A percentile compares a stretch with the other conserved stretches of the same genome.
Evolutionary conservation across 2,329 filamentous ascomycete genomes (phyloP).

Genomic region (Exophiala sp.): DNA sequence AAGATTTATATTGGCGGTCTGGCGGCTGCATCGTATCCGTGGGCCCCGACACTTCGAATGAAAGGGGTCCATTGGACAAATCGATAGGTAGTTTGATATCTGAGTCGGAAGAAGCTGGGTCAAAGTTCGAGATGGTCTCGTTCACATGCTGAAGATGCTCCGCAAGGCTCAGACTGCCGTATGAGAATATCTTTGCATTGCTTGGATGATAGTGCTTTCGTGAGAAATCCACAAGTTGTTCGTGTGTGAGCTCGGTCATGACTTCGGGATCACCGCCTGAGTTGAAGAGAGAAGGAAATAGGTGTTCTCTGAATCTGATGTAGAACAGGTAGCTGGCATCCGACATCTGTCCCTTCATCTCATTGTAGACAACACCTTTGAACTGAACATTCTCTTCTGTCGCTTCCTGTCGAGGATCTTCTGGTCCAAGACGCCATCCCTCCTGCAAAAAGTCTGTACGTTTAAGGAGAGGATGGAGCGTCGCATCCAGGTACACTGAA

Average conservation of each 20-base stretch:
- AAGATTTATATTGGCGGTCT: slow-evolving; percentile 89
- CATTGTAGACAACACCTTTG: slow-evolving; percentile 98
- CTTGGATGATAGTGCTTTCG: slow-evolving; percentile 93
- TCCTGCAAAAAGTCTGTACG: slow-evolving; percentile 92
- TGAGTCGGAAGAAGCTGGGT: slow-evolving; percentile 64
- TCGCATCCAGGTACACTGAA: slow-evolving; percentile 94
- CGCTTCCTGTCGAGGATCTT: slow-evolving; percentile 64
- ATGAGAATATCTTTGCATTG: slow-evolving; percentile 93
- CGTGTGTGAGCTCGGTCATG: slow-evolving; percentile 91
- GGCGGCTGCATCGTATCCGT: slow-evolving; percentile 80
- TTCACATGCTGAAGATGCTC: slow-evolving; percentile 79
- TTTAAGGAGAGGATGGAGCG: slow-evolving; percentile 83
- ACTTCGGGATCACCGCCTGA: slow-evolving; percentile 94
- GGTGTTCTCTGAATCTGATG: slow-evolving; percentile 89
- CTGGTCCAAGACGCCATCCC: slow-evolving; percentile 92
- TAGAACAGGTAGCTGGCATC: slow-evolving; percentile 96
- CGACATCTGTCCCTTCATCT: slow-evolving; percentile 99
- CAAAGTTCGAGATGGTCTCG: slow-evolving; percentile 68
- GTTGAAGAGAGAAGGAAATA: slow-evolving; percentile 92
- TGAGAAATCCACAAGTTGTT: slow-evolving; percentile 84
- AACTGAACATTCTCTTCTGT: slow-evolving; percentile 60
- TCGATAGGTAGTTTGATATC: slow-evolving; percentile 74
- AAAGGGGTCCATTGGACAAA: slow-evolving; percentile 62
- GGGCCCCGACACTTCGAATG: slow-evolving; percentile 73
- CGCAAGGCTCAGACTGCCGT: slow-evolving; percentile 82